Evolutionary conservation across 495 filamentous ascomycete genomes (phyloP), one percentile per base, ranked within the genome.

Genomic region (Talaromyces borbonicus): DNA sequence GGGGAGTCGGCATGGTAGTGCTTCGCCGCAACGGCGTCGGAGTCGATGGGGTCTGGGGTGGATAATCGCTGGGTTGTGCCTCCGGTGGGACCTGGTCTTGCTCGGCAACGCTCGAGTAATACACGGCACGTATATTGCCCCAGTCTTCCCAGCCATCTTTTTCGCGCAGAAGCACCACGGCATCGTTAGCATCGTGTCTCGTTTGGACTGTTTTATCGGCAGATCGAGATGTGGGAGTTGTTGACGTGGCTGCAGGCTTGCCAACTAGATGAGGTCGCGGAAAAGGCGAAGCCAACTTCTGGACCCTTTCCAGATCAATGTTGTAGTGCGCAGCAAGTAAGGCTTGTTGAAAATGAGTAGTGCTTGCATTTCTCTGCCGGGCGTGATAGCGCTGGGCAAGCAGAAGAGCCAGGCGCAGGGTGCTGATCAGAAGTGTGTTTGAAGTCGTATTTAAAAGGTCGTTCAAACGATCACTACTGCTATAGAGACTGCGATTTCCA

Each of bases 401-500:
- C 55, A 87, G 83, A 26, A 86, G 78, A 15, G 79, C 77, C 50
- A 99, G 71, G 26, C 80, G 78, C 18, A 99, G 78, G 2, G 85
- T 81, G 14, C 73, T 70, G 49, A 80, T 74, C 24, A 97, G 68
- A 18, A 99, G 74, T 39, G 78, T 75, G 20, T 89, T 69, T 32
- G 83, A 87, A 2, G 88, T 92, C 24, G 83, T 89, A 56, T 93
- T 86, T 47, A 99, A 75, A 27, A 99, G 73, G 54, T 87, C 81
- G 52, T 87, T 86, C 26, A 99, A 68, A 46, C 90, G 85, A 48
- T 79, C 72, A 53, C 90, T 96, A 66, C 93, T 97, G 47, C 78
- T 83, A 58, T 99, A 99, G 39, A 99, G 77, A 67, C 90, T 96
- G 54, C 93, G 77, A 55, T 99, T 99, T 46, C 92, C 93, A 69